Evolutionary conservation across 129 eudicot species (phyloP), one percentile per base, ranked within the genome.

Genomic region (Glebionis coronaria): DNA sequence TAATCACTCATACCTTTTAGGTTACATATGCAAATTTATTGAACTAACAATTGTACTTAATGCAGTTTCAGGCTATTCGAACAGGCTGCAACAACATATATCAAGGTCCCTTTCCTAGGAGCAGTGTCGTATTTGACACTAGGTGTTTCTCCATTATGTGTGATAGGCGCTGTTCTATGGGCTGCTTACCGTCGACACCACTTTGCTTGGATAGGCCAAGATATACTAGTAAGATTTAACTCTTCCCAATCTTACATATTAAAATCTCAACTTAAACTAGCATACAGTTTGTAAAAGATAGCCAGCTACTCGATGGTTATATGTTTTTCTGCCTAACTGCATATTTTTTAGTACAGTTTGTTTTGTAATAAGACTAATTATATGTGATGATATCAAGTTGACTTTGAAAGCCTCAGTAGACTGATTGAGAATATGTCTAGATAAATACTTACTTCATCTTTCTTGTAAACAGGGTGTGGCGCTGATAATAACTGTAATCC

Each of bases 151-250:
- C 98, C 98, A 65, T 91, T 91, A 83, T 91, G 98, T 79, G 68
- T 91, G 68, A 61, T 72, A 2, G 82, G 80, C 79, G 90, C 96
- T 63, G 88, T 84, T 68, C 31, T 88, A 59, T 93, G 98, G 98
- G 98, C 96, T 53, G 80, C 80, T 73, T 88, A 55, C 56, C 96
- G 98, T 58, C 87, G 78, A 25, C 67, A 57, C 76, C 74, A 86
- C 56, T 84, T 75, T 65, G 96, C 98, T 79, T 93, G 98, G 98
- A 93, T 93, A 29, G 98, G 97, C 49, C 98, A 93, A 89, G 97
- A 93, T 74, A 81, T 93, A 78, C 99, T 93, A 61, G 99, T 93
- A 87, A 86, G 97, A 70, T 79, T 44, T 3, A 35, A 6, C 14
- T 3, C 16, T 63, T 9, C 27, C 27, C 45, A 8, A 27, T 65